Percentiles rank a stretch among this genome's conserved stretches.
These are phyloP conservation scores for Xerocomus minutiporus DNA, from an alignment of 1,284 basidiomycete genomes.

Conservation along the genomic window DNA sequence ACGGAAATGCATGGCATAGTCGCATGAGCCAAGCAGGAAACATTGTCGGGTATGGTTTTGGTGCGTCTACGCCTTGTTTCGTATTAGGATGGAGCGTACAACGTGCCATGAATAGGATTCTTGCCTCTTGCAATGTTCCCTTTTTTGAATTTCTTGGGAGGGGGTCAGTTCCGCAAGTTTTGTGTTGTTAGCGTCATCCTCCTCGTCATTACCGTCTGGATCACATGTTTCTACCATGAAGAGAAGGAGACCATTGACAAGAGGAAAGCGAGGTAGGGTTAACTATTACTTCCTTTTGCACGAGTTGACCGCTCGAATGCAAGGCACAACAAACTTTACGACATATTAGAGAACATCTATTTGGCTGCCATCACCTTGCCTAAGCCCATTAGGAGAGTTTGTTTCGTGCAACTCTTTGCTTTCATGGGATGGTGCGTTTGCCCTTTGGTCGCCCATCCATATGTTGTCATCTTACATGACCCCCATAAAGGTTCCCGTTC, in stretches of 20 bases:
- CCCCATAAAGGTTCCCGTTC: conserved; percentile 77
- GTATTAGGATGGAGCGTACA: not conserved
- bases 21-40: conserved; percentile 94
- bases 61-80: conserved; percentile 37
- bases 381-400: conserved; percentile 79
- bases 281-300: not conserved
- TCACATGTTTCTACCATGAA: conserved; percentile 80
- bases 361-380: conserved; percentile 73
- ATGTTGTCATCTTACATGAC: conserved; percentile 1
- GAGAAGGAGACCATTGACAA: conserved; percentile 60
- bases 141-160: conserved; percentile 78
- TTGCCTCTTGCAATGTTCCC: conserved; percentile 76
- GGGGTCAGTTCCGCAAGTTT: conserved; percentile 93
- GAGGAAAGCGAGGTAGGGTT: conserved; percentile 41
- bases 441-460: not conserved
- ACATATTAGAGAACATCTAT: conserved; percentile 74
- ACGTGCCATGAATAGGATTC: conserved; percentile 54
- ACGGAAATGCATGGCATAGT: conserved; percentile 98
- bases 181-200: conserved; percentile 82
- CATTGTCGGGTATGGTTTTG: conserved; percentile 87
- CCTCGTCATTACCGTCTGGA: conserved; percentile 77
- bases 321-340: conserved; percentile 45
- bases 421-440: conserved; percentile 84
- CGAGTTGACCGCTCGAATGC: conserved; percentile 7
- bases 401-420: conserved; percentile 86